Evolutionary conservation across 1,284 basidiomycete species (phyloP), one percentile per base, ranked within the genome.

Genomic region (Tilletia walkeri): DNA sequence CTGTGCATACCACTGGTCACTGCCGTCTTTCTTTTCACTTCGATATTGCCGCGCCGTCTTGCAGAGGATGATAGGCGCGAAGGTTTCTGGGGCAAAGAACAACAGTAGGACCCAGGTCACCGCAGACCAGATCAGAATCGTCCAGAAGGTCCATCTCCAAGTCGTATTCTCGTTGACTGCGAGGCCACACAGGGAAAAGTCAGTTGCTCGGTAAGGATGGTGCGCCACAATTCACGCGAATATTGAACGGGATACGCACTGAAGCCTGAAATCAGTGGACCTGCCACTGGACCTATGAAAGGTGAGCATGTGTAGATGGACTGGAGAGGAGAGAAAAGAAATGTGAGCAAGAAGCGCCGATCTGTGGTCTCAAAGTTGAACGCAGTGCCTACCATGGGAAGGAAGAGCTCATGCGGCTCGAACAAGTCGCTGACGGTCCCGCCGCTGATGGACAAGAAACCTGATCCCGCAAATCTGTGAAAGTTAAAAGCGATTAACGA

Each of bases 81-180:
- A 92, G 0, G 92, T 93, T 84, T 94, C 93, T 0, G 91, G 71
- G 2, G 65, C 30, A 24, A 69, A 41, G 7, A 74, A 67, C 47
- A 67, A 34, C 30, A 73, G 14, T 7, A 49, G 18, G 10, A 73
- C n/a, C 38, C 20, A 54, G 14, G 41, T 54, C 38, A 67, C 14
- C 18, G 38, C 67, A 18, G 38, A 59, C 34, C 69, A 73, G 49
- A 90, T 90, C 1, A 89, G 78, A 66, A 90, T 82, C 36, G 90
- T 84, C 70, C 89, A 88, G 82, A 89, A 93, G 0, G 90, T 91
- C 92, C 91, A 93, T 67, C 90, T 85, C 92, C 92, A 94, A 69
- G 87, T 75, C n/a, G 34, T 63, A n/a, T 63, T 38, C 36, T 63
- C 12, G 36, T 63, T 63, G 36, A 63, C 59, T 63, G 6, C 16